Base-by-base conservation (phyloP, 164 flowering plant species). In the Kalanchoe fedtschenkoi region DNA sequence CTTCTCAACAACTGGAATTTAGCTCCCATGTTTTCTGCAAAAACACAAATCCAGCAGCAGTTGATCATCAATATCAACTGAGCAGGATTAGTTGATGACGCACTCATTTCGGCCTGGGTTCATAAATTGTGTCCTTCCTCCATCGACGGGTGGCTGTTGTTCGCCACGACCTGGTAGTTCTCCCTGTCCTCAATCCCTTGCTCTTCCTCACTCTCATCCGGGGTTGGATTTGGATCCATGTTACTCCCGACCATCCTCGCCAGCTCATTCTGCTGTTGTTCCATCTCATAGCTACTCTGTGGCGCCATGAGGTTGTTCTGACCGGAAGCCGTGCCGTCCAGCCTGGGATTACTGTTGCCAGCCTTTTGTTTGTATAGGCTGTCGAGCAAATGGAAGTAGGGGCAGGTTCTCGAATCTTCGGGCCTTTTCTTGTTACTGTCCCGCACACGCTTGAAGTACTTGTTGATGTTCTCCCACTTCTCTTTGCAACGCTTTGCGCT, bases 391-490 rank as follows among this genome's bases (percentile, higher is more conserved):
- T 79, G 79, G 59, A 81, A 83, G 41, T 85, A 85, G 3, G 83
- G 86, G 61, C 91, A 85, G 15, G 91, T 85, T 62, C 80, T 83
- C 10, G 87, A 76, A 69, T 85, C 87, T 34, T 69, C 78, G 6
- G 81, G 78, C 61, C 84, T 69, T 63, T 61, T 78, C 75, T 78
- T 83, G 58, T 74, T 79, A 72, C 78, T 83, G 2, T 81, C 87
- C 58, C 76, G 81, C 11, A 85, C 80, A 59, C 73, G 83, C 73
- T 72, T 85, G 74, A 69, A 85, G 76, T 85, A 85, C 70, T 85
- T 85, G 79, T 85, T 85, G 54, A 85, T 85, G 61, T 85, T 85
- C 65, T 84, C 89, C 89, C 89, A 82, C 63, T 84, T 84, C 76
- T 84, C 89, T 65, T 84, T 84, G 61, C 89, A 84, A 57, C 82